phyloP scores from a whole-genome alignment of 1,284 basidiomycete genomes.

The Ganoderma lucidum region DNA sequence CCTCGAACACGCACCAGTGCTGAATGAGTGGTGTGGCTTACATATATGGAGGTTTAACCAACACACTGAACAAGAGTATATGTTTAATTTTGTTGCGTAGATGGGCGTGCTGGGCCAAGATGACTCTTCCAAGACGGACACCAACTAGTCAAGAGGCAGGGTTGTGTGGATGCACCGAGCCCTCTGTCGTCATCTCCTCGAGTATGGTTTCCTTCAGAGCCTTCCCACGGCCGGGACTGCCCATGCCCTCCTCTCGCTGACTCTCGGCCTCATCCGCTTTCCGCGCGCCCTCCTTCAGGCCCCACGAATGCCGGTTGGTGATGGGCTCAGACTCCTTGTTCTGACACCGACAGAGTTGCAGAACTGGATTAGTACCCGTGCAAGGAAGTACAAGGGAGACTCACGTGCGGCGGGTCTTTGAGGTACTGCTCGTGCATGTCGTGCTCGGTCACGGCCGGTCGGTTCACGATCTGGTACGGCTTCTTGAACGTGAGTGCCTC shows the following conservation, averaged over 20 bases:
- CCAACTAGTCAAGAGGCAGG: constrained; percentile 13
- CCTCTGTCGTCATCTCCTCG: constrained; percentile 28
- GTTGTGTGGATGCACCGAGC: constrained; percentile 32
- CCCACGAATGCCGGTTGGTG: constrained; percentile 19
- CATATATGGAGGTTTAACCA: no score
- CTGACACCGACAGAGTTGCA: constrained; percentile 7
- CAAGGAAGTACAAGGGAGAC: constrained; percentile 5
- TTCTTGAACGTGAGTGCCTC: constrained; percentile 42
- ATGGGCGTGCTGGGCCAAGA: no score
- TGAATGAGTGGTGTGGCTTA: no score
- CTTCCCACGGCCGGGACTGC: constrained; percentile 29
- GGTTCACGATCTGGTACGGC: constrained; percentile 39
- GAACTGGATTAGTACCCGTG: not conserved
- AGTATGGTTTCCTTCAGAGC: constrained; percentile 26
- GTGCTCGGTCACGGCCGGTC: constrained; percentile 41
- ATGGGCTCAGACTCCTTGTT: constrained; percentile 21
- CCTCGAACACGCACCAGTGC: no score
- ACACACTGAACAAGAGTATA: no score
- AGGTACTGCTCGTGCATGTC: constrained; percentile 46
- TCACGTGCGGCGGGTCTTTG: constrained; percentile 42
- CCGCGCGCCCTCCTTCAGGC: constrained; percentile 31
- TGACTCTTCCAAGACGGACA: not conserved
- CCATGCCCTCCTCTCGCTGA: constrained; percentile 34
- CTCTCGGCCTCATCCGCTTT: constrained; percentile 28
- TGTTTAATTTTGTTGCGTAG: no score